Evolutionary conservation across 768 basidiomycete species (phyloP), one percentile per base, ranked within the genome.

Genomic region (Hericium coralloides): DNA sequence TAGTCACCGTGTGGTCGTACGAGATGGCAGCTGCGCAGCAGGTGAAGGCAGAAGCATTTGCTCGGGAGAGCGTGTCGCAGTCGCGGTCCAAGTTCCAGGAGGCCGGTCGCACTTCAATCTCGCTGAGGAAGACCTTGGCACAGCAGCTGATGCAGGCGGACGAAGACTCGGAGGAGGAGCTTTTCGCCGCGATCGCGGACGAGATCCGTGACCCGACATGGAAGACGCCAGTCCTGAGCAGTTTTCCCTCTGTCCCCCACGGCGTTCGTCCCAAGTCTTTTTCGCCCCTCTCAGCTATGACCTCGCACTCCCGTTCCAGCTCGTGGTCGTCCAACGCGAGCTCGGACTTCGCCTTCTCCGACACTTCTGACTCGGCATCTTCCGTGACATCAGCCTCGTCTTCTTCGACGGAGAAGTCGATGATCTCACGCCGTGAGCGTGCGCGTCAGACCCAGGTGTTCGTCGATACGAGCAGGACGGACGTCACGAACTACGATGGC

Each of bases 401-500:
- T 56, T 73, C 76, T 52, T 66, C 66, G 53, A 60, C 67, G 47
- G 70, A 73, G 53, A 60, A 57, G 49, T 63, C 66, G 61, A 80
- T 79, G 66, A 76, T 79, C 55, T 86, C 85, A 22, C 84, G 85
- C 55, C 80, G 87, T 58, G 87, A 89, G 69, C 79, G 78, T 52
- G 80, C 81, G 9, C 78, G 84, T 60, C 84, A 85, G 67, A 79
- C 79, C 22, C 82, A 81, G 60, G 85, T 91, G 63, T 89, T 79
- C 66, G 70, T 92, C 55, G 89, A 92, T 69, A 80, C 76, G 20
- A 72, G 83, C 65, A 91, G 84, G 76, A 89, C 72, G 55, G 86
- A 87, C 48, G 86, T 91, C 60, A 91, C 89, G 49, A 86, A 87
- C 64, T 92, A 92, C 64, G 89, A 92, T 63, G 89, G 88, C 56